Evolutionary conservation across 2,329 filamentous ascomycete genomes (phyloP), one percentile per base, ranked within the genome.

Genomic region (Fusarium irregulare): DNA sequence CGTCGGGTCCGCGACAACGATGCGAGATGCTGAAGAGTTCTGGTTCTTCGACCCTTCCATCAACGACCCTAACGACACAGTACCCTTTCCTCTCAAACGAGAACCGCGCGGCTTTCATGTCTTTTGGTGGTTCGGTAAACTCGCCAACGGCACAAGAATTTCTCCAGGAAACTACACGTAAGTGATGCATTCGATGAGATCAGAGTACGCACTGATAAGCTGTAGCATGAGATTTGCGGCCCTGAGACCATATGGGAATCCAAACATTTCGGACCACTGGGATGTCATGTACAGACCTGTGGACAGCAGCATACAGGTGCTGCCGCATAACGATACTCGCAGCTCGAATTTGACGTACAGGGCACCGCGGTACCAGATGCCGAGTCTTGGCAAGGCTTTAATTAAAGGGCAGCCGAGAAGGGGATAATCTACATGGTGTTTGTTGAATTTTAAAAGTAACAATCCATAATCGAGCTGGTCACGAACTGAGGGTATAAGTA

Each of bases 41-140:
- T 70, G 73, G 67, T 78, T 76, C 68, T 83, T 80, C 47, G 77
- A 80, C n/a, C 78, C 80, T 2, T 68, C 61, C 0, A 61, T 74
- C 7, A 78, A 81, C 56, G 76, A 81, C 65, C 79, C 79, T n/a
- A 75, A 79, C 18, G 79, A 82, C 55, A 80, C 80, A 1, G 68
- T 79, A 13, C 57, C 80, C 1, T 82, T 83, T 58, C 82, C 82
- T 0, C 60, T 80, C 16, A 75, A 67, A 18, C 74, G 78, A 4
- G 74, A 80, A 10, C 74, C 78, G 3, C 77, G 81, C 7, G 76
- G 77, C 4, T 78, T 76, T 28, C 64, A 71, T 8, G 76, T 75
- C 37, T 80, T 79, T 48, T 83, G 79, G 77, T 83, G 82, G 82
- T 80, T 83, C 20, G 81, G 82, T 6, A 79, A 79, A 57, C 75